Evolutionary conservation across 2,329 filamentous ascomycete species (phyloP).

Genomic region (Alternaria ethzedia): DNA sequence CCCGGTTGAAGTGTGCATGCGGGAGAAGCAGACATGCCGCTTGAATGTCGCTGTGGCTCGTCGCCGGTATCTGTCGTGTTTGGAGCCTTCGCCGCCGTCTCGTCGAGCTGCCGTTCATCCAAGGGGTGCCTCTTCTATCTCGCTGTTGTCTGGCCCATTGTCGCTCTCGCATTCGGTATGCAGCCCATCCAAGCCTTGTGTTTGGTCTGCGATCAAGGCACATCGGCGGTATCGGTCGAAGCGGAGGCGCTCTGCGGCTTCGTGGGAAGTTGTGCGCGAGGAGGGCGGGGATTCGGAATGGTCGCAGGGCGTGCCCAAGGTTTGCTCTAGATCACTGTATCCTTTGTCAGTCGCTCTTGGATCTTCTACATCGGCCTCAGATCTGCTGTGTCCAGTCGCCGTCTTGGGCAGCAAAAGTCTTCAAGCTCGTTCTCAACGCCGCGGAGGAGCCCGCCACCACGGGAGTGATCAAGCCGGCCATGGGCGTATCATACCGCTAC

Average conservation of each 20-base stretch:
- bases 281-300: neutral
- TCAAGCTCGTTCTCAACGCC: neutral
- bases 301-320: neutral
- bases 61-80: neutral
- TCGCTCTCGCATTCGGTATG: neutral
- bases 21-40: neutral
- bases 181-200: neutral
- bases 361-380: accelerated
- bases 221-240: neutral
- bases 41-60: neutral
- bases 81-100: neutral
- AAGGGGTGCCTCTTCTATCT: neutral
- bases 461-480: too few species aligned
- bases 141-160: neutral
- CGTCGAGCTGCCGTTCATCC: neutral
- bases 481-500: neutral
- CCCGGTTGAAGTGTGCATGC: neutral
- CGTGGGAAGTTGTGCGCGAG: neutral
- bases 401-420: neutral
- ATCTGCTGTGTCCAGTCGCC: neutral
- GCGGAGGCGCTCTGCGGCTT: neutral
- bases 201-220: neutral
- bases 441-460: neutral
- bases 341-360: neutral
- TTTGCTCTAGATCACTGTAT: neutral